Conservation (phyloP, 306 rosid species). For the Cyamopsis tetragonoloba region DNA sequence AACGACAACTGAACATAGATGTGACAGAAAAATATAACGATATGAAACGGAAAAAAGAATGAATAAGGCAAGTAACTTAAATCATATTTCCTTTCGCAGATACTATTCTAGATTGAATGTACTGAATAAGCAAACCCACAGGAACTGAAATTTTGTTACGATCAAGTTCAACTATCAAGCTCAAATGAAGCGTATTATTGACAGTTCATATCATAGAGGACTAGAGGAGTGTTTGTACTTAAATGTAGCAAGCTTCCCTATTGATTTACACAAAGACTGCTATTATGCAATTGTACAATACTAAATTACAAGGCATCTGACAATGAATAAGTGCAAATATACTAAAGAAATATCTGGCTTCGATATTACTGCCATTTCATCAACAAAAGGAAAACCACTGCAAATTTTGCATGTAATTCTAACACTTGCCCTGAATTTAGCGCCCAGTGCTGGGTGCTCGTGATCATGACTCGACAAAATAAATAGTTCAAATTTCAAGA, state of each 20-base stretch:
- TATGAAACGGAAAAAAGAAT: not conserved
- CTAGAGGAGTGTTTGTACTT: not conserved
- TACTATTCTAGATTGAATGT: constrained; percentile 4
- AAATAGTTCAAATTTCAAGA: not conserved
- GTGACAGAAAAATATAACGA: constrained; percentile 4
- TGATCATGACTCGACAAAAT: constrained; percentile 1
- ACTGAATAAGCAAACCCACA: constrained; percentile 8
- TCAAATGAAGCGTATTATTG: not conserved
- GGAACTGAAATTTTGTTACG: constrained; percentile 1
- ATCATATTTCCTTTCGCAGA: not conserved
- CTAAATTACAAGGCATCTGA: not conserved
- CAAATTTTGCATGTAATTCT: not conserved
- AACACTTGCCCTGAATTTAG: not conserved
- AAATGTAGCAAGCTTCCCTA: constrained; percentile 2
- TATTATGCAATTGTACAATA: not conserved
- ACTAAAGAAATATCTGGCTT: not conserved
- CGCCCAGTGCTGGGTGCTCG: not conserved
- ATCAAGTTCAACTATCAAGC: constrained; percentile 6
- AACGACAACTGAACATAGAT: constrained; percentile 27
- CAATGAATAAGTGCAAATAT: not conserved
- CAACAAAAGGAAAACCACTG: not conserved
- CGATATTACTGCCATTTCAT: not conserved
- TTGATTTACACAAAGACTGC: not conserved
- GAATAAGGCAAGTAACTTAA: not conserved
- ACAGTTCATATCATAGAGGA: not conserved